phyloP scores from a whole-genome alignment of 2,329 filamentous ascomycete genomes.

The Leptoxyphium fumago region DNA sequence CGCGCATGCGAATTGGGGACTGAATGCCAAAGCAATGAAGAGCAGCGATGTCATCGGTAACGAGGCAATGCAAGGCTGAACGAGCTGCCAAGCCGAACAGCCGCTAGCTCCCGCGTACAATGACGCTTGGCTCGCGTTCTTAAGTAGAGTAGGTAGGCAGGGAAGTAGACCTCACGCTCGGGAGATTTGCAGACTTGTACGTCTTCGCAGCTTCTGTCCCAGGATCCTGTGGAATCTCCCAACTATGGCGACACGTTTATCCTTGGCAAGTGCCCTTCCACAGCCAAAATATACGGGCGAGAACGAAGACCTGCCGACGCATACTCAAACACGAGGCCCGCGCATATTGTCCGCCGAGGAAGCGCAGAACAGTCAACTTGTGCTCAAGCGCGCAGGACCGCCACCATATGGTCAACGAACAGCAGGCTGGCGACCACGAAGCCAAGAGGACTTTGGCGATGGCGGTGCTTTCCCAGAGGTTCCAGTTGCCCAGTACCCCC shows the following conservation, averaged over 20 bases:
- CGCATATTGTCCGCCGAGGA: slow-evolving; percentile 67
- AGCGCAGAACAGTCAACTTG: slow-evolving; percentile 73
- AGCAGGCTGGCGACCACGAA: slow-evolving; percentile 76
- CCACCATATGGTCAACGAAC: slow-evolving; percentile 71
- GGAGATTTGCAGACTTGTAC: too few relatives aligned
- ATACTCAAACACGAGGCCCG: slow-evolving; percentile 62
- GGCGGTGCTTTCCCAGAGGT: slow-evolving; percentile 94
- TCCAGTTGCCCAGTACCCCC: slow-evolving; percentile 82
- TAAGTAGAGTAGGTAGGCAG: too few relatives aligned
- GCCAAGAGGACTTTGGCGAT: slow-evolving; percentile 84
- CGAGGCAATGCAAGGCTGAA: too few relatives aligned
- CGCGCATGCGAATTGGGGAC: too few relatives aligned
- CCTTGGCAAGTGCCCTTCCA: slow-evolving; percentile 66
- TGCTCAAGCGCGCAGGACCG: slow-evolving; percentile 68
- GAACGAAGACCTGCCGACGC: slow-evolving; percentile 59
- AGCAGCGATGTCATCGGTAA: too few relatives aligned
- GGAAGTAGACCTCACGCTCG: too few relatives aligned
- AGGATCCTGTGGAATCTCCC: neutral
- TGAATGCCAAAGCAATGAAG: too few relatives aligned
- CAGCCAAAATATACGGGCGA: slow-evolving; percentile 86
- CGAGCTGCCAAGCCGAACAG: neutral
- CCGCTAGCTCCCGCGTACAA: neutral
- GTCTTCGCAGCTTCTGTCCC: too few relatives aligned
- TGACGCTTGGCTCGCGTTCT: neutral
- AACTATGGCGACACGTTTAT: slow-evolving; percentile 19